Evolutionary conservation across 2,329 filamentous ascomycete genomes (phyloP).

Genomic region (Trichoderma sp.): DNA sequence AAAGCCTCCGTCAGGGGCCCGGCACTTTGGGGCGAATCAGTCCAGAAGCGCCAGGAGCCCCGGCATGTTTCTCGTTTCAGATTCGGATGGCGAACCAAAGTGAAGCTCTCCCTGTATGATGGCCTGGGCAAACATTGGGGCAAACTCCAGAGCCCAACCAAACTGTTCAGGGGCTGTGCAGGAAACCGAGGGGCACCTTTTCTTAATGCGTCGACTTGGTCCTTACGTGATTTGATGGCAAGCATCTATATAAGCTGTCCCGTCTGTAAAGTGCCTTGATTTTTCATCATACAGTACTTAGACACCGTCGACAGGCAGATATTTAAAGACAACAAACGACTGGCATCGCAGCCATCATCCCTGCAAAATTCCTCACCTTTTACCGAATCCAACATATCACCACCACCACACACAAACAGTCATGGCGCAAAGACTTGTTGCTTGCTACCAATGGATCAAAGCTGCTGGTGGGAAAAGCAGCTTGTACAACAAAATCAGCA

Average conservation of each 20-base stretch:
- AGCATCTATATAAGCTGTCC: not conserved
- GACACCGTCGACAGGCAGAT: not conserved
- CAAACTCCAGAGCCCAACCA: not conserved
- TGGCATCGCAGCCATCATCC: not conserved
- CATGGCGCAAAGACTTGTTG: constrained; percentile 15
- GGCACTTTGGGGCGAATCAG: not conserved
- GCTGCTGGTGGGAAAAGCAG: constrained; percentile 1
- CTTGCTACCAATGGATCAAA: constrained; percentile 20
- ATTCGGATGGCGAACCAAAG: constrained; percentile 11
- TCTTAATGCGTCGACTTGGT: not conserved
- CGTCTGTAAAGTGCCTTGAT: not conserved
- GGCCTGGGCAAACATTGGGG: constrained; percentile 10
- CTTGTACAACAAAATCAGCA: constrained; percentile 14
- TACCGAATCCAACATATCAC: not conserved
- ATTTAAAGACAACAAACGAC: not conserved
- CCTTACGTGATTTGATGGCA: not conserved
- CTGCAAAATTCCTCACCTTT: not conserved
- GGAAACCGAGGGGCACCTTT: not conserved
- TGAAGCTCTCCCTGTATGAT: constrained; percentile 15
- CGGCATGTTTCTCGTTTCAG: constrained; percentile 16
- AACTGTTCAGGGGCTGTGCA: constrained; percentile 1
- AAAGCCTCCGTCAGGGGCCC: not conserved
- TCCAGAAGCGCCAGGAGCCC: constrained; percentile 11
- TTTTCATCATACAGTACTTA: not conserved
- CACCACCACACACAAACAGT: not conserved